Conservation (phyloP, 371 early-diverging fungal genomes). For the Rhizomucor miehei region DNA sequence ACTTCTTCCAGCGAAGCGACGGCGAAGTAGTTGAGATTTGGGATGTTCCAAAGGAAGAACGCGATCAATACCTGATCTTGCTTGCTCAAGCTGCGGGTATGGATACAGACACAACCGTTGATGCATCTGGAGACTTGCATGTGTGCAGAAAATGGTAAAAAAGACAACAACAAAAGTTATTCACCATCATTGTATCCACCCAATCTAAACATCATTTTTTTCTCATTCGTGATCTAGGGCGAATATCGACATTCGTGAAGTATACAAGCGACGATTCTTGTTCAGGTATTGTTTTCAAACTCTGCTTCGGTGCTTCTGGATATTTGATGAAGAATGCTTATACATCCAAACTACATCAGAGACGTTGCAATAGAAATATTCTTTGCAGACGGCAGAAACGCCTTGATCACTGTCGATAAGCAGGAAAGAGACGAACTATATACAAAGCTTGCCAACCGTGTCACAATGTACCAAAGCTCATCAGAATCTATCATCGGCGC, state of each 20-base stretch:
- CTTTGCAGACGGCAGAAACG: constrained; percentile 73
- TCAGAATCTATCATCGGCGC: constrained; percentile 50
- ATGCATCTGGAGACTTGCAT: constrained; percentile 53
- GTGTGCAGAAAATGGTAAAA: constrained; percentile 59
- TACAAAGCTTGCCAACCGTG: constrained; percentile 59
- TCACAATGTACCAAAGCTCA: constrained; percentile 38
- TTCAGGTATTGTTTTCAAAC: constrained; percentile 32
- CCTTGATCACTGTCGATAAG: constrained; percentile 62
- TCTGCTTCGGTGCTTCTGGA: too few relatives aligned
- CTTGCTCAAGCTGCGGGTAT: constrained; percentile 59
- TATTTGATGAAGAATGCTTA: constrained; percentile 16
- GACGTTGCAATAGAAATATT: constrained; percentile 81
- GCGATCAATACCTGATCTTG: constrained; percentile 65
- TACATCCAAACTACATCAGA: constrained; percentile 19
- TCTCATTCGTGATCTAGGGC: constrained; percentile 21
- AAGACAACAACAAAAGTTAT: neutral
- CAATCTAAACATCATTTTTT: constrained; percentile 4
- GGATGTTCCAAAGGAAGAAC: constrained; percentile 68
- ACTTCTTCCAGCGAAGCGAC: constrained; percentile 67
- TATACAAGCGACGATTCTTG: constrained; percentile 67
- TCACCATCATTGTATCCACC: too few relatives aligned
- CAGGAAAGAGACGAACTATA: constrained; percentile 72
- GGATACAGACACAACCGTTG: constrained; percentile 41
- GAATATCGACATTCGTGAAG: constrained; percentile 69
- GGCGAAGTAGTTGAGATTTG: constrained; percentile 78